These are phyloP conservation scores for Conidiobolus incongruus DNA, from an alignment of 371 early-diverging fungal species.

Conservation along the genomic window DNA sequence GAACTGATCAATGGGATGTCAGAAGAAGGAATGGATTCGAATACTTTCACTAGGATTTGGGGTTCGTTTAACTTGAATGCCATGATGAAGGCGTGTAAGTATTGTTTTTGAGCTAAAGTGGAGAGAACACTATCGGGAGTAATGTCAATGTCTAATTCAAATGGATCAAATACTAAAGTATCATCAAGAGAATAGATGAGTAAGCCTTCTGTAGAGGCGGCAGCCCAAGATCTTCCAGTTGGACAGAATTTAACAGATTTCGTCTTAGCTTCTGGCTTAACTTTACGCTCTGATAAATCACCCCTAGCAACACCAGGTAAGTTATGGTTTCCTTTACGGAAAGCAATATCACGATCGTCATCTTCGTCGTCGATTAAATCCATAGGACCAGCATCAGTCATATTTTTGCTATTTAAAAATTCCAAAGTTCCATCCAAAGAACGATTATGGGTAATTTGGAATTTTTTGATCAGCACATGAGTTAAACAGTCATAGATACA, in stretches of 20 bases:
- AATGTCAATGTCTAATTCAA: slow-evolving; percentile 86
- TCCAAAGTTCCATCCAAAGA: slow-evolving; percentile 83
- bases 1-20: slow-evolving; percentile 49
- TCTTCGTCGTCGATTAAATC: slow-evolving; percentile 51
- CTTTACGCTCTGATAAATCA: slow-evolving; percentile 55
- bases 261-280: slow-evolving; percentile 56
- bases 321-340: slow-evolving; percentile 62
- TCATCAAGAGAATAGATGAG: slow-evolving; percentile 86
- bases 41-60: slow-evolving; percentile 41
- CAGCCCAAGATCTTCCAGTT: slow-evolving; percentile 84
- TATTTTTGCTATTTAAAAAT: slow-evolving; percentile 62
- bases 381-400: slow-evolving; percentile 85
- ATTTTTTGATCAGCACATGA: slow-evolving; percentile 59
- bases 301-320: slow-evolving; percentile 76
- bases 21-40: slow-evolving; percentile 54
- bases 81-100: slow-evolving; percentile 70
- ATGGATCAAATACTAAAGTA: slow-evolving; percentile 81
- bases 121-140: slow-evolving; percentile 68
- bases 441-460: slow-evolving; percentile 73
- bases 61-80: slow-evolving; percentile 76
- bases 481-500: slow-evolving; percentile 79
- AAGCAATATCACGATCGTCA: slow-evolving; percentile 46
- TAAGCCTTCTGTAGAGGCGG: slow-evolving; percentile 90
- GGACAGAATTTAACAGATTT: slow-evolving; percentile 77
- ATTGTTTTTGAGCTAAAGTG: slow-evolving; percentile 44